Base-by-base conservation (phyloP, 371 early-diverging fungal genomes). In the Rhizopus arrhizus region DNA sequence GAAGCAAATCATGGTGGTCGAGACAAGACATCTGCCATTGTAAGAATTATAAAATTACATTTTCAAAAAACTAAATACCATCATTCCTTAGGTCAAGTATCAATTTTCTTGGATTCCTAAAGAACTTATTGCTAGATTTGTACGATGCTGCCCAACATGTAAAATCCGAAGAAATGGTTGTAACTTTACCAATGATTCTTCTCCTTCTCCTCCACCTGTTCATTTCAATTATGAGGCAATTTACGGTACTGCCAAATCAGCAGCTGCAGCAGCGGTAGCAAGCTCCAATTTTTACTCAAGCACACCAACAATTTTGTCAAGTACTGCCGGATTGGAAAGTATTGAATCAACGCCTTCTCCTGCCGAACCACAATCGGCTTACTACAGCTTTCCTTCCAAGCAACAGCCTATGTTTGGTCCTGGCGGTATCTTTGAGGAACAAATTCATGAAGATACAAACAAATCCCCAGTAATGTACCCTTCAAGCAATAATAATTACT, bases 11-110 rank as follows among this genome's bases (percentile, higher is more conserved):
- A 78, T 56, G 78, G 75, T 5, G 78, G 78, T 6, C 62, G 78
- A 40, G 78, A 78, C 42, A 78, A 78, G 31, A 75, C 78, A 11
- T 78, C 78, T 16, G 78, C 78, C 16, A 68, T 75, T 58, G 78
- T 71, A 67, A 48, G 3, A 29, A n/a, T 29, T 48, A 29, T 15
- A 3, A 10, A 29, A 28, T 12, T 48, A 28, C 9, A 4, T 29
- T 48, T 51, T 32, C 32, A 51, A 31, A 12, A 12, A 29, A 22
- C 4, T 22, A 22, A 22, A 22, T 22, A 22, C 22, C 22, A 22
- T 22, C 22, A 22, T 53, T 13, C 15, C 7, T 53, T 32, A 55
- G 55, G 55, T 55, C 32, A 40, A 45, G 13, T 15, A 22, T n/a
- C 11, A 33, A 47, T 56, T 22, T 47, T 56, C 57, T 29, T 56